phyloP scores from a whole-genome alignment of 768 basidiomycete genomes.

The Mycena chlorophos region DNA sequence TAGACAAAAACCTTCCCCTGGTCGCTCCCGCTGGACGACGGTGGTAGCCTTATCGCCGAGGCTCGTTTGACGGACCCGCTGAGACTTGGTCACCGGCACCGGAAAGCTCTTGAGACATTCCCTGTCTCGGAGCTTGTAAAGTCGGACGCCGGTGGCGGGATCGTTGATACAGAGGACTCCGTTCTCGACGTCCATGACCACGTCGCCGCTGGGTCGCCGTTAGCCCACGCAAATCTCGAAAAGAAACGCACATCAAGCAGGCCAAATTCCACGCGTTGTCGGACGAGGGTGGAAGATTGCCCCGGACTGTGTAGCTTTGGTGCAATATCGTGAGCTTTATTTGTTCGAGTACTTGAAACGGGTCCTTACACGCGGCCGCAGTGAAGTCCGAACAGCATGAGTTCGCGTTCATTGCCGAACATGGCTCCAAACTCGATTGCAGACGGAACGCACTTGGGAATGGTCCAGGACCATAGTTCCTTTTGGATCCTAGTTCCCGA shows the following conservation, averaged over 20 bases:
- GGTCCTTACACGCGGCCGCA: constrained; percentile 22
- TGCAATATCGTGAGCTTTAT: not conserved
- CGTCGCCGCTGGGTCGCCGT: constrained; percentile 12
- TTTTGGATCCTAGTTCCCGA: too few species aligned
- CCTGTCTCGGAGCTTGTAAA: constrained; percentile 1
- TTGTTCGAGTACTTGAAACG: not conserved
- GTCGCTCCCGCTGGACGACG: constrained; percentile 21
- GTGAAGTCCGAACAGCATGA: constrained; percentile 18
- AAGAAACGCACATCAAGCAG: constrained; percentile 12
- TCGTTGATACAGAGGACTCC: constrained; percentile 17
- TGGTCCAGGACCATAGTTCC: too few species aligned
- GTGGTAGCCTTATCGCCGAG: constrained; percentile 7
- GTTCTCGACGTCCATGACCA: constrained; percentile 5
- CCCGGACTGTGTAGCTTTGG: constrained; percentile 6
- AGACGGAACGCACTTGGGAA: constrained; percentile 12
- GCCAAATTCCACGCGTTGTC: constrained; percentile 7
- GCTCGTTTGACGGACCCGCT: constrained; percentile 9
- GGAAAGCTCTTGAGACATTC: not conserved
- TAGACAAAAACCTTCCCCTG: constrained; percentile 20
- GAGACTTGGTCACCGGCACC: constrained; percentile 1
- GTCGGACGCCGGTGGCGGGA: not conserved
- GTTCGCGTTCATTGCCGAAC: constrained; percentile 2
- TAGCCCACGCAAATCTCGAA: not conserved
- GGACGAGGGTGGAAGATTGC: not conserved
- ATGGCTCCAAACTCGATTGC: constrained; percentile 16